phyloP scores from a whole-genome alignment of 108 stramenopile genomes.

The Pseudonitzschia pungens region DNA sequence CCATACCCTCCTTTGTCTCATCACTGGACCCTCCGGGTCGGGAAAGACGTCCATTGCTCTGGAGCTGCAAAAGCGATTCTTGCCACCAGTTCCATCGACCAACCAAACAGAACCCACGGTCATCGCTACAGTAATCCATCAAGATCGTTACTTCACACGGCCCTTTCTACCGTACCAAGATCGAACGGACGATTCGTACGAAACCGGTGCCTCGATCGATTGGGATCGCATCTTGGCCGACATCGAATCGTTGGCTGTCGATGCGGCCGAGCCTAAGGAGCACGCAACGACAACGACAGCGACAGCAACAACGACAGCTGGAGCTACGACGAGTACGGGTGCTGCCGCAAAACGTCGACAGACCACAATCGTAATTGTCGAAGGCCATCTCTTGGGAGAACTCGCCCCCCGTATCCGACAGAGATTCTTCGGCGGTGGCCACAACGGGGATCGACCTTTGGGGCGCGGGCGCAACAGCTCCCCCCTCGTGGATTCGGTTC shows the following conservation, averaged over 20 bases:
- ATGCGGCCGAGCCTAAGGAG: too few species aligned
- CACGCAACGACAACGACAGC: background rate
- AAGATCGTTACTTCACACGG: constrained; percentile 9
- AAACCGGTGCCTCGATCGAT: constrained; percentile 3
- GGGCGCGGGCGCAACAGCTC: too few species aligned
- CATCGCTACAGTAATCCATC: background rate
- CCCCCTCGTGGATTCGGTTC: too few species aligned
- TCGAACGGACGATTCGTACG: constrained; percentile 13
- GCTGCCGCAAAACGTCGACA: background rate
- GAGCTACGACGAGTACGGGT: background rate
- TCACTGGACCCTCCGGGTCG: constrained; percentile 9
- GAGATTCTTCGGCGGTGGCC: background rate
- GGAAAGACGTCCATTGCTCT: constrained; percentile 7
- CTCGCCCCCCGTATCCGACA: background rate
- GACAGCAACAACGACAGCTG: too few species aligned
- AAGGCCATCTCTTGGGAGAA: constrained; percentile 8
- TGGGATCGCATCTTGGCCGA: background rate
- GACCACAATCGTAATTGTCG: constrained; percentile 5
- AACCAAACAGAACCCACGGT: background rate
- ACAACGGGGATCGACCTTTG: background rate
- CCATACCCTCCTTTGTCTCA: background rate
- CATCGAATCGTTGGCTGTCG: background rate
- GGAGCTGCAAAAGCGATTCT: background rate
- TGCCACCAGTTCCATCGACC: background rate
- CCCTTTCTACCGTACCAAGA: constrained; percentile 9